These are phyloP conservation scores for Aspergillus asperescens DNA, from an alignment of 495 filamentous ascomycete species.

Conservation along the genomic window DNA sequence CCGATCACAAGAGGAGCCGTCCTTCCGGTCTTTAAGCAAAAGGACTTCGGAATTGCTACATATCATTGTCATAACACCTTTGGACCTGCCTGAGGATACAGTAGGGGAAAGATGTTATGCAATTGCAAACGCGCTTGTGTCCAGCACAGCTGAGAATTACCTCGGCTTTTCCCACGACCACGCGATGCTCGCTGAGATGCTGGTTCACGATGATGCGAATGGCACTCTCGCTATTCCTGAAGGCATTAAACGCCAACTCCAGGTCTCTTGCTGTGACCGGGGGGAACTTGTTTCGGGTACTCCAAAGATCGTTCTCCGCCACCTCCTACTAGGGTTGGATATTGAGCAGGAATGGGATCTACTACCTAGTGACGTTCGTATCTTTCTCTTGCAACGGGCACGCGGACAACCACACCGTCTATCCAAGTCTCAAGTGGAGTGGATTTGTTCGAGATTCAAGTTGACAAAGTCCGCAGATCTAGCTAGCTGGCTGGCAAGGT, in stretches of 20 bases:
- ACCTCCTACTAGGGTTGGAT: constrained; percentile 37
- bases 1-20: no score
- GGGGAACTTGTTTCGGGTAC: constrained; percentile 18
- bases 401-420: constrained; percentile 23
- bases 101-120: no score
- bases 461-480: no score
- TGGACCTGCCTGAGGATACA: no score
- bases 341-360: constrained; percentile 37
- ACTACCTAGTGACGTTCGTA: constrained; percentile 25
- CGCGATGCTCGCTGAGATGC: constrained; percentile 39
- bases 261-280: constrained; percentile 9
- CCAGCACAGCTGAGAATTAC: constrained; percentile 34
- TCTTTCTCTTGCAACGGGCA: constrained; percentile 29
- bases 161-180: constrained; percentile 46
- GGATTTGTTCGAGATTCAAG: constrained; percentile 26
- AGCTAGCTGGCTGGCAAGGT: no score
- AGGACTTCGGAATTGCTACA: no score
- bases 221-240: constrained; percentile 12
- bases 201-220: constrained; percentile 30
- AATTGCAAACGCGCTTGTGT: no score
- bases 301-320: constrained; percentile 32
- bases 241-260: constrained; percentile 19
- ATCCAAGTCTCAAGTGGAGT: constrained; percentile 19
- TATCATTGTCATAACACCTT: no score
- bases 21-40: no score